Evolutionary conservation across 2,329 filamentous ascomycete genomes (phyloP).

Genomic region (Stagonosporopsis vannaccii): DNA sequence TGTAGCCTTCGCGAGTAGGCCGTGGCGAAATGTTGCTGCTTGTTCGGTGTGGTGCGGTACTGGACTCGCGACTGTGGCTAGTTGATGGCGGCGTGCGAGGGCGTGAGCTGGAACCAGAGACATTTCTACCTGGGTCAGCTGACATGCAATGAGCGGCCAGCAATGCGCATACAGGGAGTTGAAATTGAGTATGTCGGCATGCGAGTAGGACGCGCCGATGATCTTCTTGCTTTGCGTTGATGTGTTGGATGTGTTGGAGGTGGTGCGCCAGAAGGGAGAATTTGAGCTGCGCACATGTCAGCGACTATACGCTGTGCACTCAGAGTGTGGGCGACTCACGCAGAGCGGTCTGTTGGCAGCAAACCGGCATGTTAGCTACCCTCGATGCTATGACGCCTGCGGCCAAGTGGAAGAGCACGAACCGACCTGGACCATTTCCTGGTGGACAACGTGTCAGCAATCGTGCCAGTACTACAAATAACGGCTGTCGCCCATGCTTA

Average conservation of each 20-base stretch:
- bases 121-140: conserved; percentile 57
- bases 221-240: conserved; percentile 69
- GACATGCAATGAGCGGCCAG: background rate
- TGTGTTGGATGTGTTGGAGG: conserved; percentile 51
- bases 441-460: conserved; percentile 37
- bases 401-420: conserved; percentile 57
- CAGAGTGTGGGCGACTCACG: conserved; percentile 37
- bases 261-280: conserved; percentile 85
- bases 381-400: conserved; percentile 34
- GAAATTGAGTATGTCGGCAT: conserved; percentile 92
- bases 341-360: conserved; percentile 44
- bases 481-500: conserved; percentile 20
- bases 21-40: conserved; percentile 65
- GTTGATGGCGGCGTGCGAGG: conserved; percentile 76
- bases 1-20: conserved; percentile 74
- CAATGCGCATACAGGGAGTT: conserved; percentile 69
- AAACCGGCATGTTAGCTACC: conserved; percentile 48
- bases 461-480: background rate
- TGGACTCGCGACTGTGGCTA: conserved; percentile 65
- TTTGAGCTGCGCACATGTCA: conserved; percentile 66
- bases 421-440: conserved; percentile 99
- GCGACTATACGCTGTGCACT: background rate
- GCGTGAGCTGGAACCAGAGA: conserved; percentile 68
- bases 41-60: conserved; percentile 63
- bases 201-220: conserved; percentile 93